Percentiles rank a stretch among this genome's conserved stretches.
These are phyloP conservation scores for Petasospora fabianii DNA, from an alignment of 1,139 yeast genomes.

Conservation along the genomic window DNA sequence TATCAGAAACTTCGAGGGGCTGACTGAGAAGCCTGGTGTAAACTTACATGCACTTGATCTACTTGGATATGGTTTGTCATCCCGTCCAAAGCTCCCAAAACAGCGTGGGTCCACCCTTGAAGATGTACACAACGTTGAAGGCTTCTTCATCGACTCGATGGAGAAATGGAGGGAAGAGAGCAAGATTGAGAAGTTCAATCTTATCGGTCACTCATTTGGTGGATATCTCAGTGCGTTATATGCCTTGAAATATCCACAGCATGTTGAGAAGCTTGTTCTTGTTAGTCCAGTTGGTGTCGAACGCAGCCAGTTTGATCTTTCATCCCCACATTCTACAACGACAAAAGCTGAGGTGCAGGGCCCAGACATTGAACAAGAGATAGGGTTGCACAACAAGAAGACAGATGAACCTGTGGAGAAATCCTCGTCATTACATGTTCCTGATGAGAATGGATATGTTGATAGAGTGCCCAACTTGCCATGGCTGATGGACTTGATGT, in stretches of 20 bases:
- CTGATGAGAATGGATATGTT: slow-evolving; percentile 27
- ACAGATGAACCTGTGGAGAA: slow-evolving; percentile 19
- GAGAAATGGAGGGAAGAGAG: slow-evolving; percentile 77
- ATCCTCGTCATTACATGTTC: slow-evolving; percentile 23
- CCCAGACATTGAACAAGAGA: slow-evolving; percentile 41
- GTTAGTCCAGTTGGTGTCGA: slow-evolving; percentile 94
- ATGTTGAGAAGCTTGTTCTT: slow-evolving; percentile 61
- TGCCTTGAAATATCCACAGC: slow-evolving; percentile 69
- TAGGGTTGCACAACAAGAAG: slow-evolving; percentile 19
- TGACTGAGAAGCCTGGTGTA: slow-evolving; percentile 40
- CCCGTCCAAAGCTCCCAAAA: slow-evolving; percentile 32
- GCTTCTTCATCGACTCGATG: slow-evolving; percentile 74
- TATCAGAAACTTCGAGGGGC: slow-evolving; percentile 66
- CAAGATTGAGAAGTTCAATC: slow-evolving; percentile 55
- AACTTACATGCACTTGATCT: slow-evolving; percentile 77
- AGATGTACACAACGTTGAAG: slow-evolving; percentile 40
- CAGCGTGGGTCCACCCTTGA: slow-evolving; percentile 39
- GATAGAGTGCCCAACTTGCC: slow-evolving; percentile 25
- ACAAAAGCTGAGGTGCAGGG: slow-evolving; percentile 23
- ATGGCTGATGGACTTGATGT: slow-evolving; percentile 21
- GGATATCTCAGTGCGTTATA: slow-evolving; percentile 84
- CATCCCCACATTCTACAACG: neutral
- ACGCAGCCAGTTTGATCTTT: slow-evolving; percentile 54
- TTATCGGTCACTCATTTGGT: slow-evolving; percentile 93
- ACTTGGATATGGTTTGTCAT: slow-evolving; percentile 79